Conservation (phyloP, 257 asterid genomes). For the Nicotiana sylvestris region DNA sequence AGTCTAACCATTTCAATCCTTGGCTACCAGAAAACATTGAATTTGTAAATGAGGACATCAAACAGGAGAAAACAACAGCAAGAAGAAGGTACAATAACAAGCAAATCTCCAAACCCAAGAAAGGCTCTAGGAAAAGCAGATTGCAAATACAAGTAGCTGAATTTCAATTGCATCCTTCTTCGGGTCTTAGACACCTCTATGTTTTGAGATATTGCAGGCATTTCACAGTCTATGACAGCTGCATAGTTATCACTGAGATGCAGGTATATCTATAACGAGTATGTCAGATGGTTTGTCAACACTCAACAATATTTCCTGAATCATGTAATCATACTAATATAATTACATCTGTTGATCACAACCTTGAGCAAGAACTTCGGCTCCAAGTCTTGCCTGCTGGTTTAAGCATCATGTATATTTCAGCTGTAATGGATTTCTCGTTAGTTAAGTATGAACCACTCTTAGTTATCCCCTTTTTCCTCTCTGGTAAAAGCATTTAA, state of each 20-base stretch:
- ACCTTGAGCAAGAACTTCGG: background rate
- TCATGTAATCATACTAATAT: background rate
- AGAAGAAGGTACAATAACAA: background rate
- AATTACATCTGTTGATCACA: background rate
- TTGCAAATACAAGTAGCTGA: background rate
- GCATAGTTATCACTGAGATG: background rate
- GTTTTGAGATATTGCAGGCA: background rate
- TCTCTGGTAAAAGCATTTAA: background rate
- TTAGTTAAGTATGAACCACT: background rate
- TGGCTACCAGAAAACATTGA: background rate
- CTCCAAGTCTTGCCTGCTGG: background rate
- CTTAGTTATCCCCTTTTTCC: background rate
- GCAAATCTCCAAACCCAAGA: background rate
- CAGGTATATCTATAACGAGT: background rate
- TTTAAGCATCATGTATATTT: background rate
- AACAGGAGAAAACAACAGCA: background rate
- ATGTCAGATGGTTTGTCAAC: background rate
- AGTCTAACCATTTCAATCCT: background rate
- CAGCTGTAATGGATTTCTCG: background rate
- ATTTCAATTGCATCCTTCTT: background rate
- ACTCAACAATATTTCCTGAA: background rate
- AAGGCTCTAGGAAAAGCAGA: background rate
- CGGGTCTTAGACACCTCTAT: background rate
- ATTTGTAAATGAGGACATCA: background rate
- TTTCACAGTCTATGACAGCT: background rate